Evolutionary conservation across 2,329 filamentous ascomycete genomes (phyloP).

Genomic region (Talaromyces sp.): DNA sequence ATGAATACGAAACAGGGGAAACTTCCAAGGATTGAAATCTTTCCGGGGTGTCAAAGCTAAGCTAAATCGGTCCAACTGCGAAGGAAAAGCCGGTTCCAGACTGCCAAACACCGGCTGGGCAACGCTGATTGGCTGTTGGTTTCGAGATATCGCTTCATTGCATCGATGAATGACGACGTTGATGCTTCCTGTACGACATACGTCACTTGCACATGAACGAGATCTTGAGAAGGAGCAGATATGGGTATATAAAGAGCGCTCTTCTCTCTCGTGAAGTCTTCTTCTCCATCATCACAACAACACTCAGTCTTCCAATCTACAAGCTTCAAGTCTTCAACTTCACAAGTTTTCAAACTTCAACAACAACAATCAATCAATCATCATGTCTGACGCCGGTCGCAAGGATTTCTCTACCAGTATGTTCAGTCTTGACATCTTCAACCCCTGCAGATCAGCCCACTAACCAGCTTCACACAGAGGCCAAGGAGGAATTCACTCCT

Average conservation of each 20-base stretch:
- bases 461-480: conserved; percentile 39
- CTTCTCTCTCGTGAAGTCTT: neutral
- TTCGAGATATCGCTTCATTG: neutral
- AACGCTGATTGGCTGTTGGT: neutral
- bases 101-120: neutral
- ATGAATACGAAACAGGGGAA: neutral
- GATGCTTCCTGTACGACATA: neutral
- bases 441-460: conserved; percentile 5
- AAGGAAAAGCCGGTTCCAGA: neutral
- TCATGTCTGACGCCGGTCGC: conserved; percentile 58
- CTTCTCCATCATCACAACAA: neutral
- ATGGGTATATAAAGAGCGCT: neutral
- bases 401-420: conserved; percentile 54
- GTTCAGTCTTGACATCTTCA: conserved; percentile 14
- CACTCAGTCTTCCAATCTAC: neutral
- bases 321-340: neutral
- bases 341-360: conserved; percentile 8
- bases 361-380: conserved; percentile 28
- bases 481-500: conserved; percentile 53
- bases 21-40: neutral
- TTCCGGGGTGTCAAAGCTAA: neutral
- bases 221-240: neutral
- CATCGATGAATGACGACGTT: neutral
- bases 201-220: neutral
- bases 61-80: neutral